These are phyloP conservation scores for Gaertneriomyces sp. DNA, from an alignment of 192 early-diverging fungal genomes.

Conservation along the genomic window DNA sequence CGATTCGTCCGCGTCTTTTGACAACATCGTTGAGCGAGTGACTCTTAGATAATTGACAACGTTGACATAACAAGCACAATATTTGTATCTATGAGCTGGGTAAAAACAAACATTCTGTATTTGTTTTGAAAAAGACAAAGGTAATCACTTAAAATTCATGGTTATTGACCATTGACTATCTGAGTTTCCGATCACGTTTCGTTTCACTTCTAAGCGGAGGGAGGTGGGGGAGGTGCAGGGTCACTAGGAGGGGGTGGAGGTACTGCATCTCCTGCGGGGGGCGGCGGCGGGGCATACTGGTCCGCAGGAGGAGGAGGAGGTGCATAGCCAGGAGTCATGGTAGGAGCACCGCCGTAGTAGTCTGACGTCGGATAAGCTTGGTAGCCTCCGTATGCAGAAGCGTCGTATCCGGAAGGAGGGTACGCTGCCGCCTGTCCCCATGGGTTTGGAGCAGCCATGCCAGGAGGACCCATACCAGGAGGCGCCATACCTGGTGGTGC, in stretches of 20 bases:
- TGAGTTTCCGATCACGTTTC: neutral
- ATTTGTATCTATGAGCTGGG: too few relatives aligned
- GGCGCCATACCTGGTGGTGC: neutral
- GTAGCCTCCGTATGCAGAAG: neutral
- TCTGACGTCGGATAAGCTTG: neutral
- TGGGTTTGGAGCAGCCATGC: neutral
- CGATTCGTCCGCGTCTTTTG: too few relatives aligned
- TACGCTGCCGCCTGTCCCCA: neutral
- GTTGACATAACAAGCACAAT: too few relatives aligned
- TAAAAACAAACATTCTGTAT: too few relatives aligned
- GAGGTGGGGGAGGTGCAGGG: constrained; percentile 31
- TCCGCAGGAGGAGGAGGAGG: constrained; percentile 31
- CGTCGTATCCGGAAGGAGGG: neutral
- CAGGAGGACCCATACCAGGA: neutral
- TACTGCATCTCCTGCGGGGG: constrained; percentile 23
- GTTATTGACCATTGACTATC: neutral
- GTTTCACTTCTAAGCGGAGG: constrained; percentile 15
- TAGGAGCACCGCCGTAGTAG: neutral
- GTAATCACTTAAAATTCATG: neutral
- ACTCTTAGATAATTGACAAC: too few relatives aligned
- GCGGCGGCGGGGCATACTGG: constrained; percentile 22
- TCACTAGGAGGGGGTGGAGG: constrained; percentile 30
- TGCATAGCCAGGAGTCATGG: neutral
- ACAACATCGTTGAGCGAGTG: too few relatives aligned
- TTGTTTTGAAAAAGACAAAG: too few relatives aligned